phyloP scores from a whole-genome alignment of 1,139 yeast genomes.

The Geotrichum restrictum region DNA sequence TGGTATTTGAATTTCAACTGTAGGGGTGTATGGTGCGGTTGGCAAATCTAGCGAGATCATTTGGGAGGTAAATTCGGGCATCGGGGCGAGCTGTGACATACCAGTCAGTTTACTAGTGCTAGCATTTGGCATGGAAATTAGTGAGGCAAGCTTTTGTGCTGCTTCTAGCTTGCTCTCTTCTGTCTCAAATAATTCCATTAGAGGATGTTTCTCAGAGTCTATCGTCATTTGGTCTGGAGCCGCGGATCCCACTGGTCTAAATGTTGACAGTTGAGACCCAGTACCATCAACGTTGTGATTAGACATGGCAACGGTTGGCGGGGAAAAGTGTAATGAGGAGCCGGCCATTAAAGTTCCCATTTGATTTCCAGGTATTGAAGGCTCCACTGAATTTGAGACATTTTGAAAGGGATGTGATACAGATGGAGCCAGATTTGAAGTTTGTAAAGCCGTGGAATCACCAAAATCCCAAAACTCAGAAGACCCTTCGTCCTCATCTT shows the following conservation, averaged over 20 bases:
- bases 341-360: conserved; percentile 8
- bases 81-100: no score
- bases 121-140: background rate
- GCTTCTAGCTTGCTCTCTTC: no score
- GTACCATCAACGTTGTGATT: background rate
- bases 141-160: no score
- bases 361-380: background rate
- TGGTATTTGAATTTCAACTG: conserved; percentile 58
- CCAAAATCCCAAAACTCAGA: conserved; percentile 88
- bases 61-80: conserved; percentile 30
- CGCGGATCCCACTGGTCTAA: background rate
- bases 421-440: background rate
- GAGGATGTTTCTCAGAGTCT: conserved; percentile 18
- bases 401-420: background rate
- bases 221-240: background rate
- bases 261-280: background rate
- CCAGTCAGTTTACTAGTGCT: conserved; percentile 16
- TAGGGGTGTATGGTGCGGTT: conserved; percentile 39
- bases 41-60: conserved; percentile 28
- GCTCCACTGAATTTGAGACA: background rate
- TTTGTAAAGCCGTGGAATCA: conserved; percentile 29
- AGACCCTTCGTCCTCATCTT: conserved; percentile 42
- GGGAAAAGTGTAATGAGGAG: no score
- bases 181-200: conserved; percentile 20
- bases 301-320: no score